Base-by-base conservation (phyloP, 2,329 filamentous ascomycete genomes). In the Penicillium sp. region DNA sequence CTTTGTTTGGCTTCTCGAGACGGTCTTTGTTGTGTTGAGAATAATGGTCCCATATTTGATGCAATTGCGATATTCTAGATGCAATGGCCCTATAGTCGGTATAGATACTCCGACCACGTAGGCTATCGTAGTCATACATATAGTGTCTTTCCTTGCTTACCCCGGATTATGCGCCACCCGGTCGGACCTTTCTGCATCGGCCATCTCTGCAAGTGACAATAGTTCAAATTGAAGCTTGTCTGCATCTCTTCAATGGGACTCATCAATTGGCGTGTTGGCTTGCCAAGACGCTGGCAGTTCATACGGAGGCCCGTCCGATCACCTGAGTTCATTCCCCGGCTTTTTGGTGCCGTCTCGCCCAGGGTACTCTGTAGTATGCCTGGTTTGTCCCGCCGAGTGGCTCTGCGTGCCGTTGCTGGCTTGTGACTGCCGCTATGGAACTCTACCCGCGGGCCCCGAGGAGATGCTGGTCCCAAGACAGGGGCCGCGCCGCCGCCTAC, bases 261-360 rank as follows among this genome's bases (percentile, higher is more conserved):
- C 10, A 34, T 49, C 28, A 31, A 31, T 31, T 31, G n/a, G 45
- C 28, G 7, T 28, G 34, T 49, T 49, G 45, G 28, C 45, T 20
- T 49, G 25, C 25, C 43, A 47, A 31, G 43, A 17, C 14, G 1
- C 28, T 17, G 2, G 28, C 6, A 12, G 47, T 22, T 28, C 43
- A 41, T n/a, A 58, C 57, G 59, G 59, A 48, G 59, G 37, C 22
- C 31, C 54, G 31, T 37, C 59, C 54, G 64, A 60, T 61, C 60
- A 65, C 42, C 48, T 61, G 60, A 62, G 43, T n/a, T 12, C 28
- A 42, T 39, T 55, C 54, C 50, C 56, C 58, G 37, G 45, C 28
- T 35, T 49, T 39, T 7, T 14, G 34, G 22, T 51, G 48, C 34
- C 45, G 47, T 52, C 39, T 51, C 25, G 14, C 22, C 53, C 45